These are phyloP conservation scores for Sordariomycetes sp. DNA, from an alignment of 2,329 filamentous ascomycete genomes.

Conservation along the genomic window DNA sequence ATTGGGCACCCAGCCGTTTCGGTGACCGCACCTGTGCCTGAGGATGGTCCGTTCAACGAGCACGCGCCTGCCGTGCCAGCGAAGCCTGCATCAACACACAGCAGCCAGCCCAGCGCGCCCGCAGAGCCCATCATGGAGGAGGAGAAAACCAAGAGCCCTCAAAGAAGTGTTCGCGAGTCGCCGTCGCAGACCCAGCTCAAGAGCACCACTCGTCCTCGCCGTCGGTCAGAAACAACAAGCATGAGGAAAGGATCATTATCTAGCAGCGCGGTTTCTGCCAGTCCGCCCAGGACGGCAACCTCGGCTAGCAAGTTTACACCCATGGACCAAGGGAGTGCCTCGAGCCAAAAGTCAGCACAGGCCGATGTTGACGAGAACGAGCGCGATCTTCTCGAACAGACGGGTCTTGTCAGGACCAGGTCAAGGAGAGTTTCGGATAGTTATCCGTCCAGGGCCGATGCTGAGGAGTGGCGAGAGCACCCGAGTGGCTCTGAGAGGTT, in stretches of 20 bases:
- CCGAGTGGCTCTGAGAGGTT: slow-evolving; percentile 26
- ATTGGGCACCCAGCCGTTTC: neutral
- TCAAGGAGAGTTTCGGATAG: slow-evolving; percentile 16
- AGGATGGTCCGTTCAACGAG: neutral
- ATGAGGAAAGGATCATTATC: neutral
- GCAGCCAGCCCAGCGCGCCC: neutral
- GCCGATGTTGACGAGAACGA: slow-evolving; percentile 55
- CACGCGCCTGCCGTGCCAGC: neutral
- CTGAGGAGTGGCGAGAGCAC: neutral
- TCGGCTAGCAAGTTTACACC: neutral
- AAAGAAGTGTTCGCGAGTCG: neutral
- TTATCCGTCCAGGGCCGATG: neutral
- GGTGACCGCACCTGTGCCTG: neutral
- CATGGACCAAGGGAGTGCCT: slow-evolving; percentile 12
- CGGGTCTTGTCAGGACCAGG: slow-evolving; percentile 46
- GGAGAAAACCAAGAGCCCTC: neutral
- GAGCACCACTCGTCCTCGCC: neutral
- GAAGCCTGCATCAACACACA: neutral
- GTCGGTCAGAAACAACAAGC: slow-evolving; percentile 2
- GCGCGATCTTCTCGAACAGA: slow-evolving; percentile 55
- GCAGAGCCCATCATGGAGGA: neutral
- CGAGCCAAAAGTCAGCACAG: slow-evolving; percentile 7
- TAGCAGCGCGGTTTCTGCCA: neutral
- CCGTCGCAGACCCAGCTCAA: neutral
- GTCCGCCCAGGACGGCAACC: neutral